A percentile compares a stretch with the other conserved stretches of the same genome.
Evolutionary conservation across 331 rosid genomes (phyloP).

Genomic region (Quercus phellos): DNA sequence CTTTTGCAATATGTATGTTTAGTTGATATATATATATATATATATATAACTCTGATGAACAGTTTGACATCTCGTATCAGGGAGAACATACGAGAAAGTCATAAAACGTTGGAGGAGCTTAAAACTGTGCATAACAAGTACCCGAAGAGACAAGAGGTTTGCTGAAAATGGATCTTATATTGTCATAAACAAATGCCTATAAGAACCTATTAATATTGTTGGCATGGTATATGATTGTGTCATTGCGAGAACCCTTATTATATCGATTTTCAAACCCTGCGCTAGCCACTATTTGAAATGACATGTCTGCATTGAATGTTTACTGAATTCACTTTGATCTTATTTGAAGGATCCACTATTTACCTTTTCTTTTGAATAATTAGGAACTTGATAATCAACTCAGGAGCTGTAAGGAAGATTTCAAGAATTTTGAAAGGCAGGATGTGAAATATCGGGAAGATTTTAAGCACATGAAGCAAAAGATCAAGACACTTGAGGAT

Average conservation of each 20-base stretch:
- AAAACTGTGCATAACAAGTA: conserved; percentile 62
- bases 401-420: conserved; percentile 78
- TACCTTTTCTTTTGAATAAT: conserved; percentile 11
- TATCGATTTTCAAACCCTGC: not conserved
- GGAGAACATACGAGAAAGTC: conserved; percentile 67
- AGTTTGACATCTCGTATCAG: conserved; percentile 34
- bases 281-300: not conserved
- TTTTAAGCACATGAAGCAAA: conserved; percentile 71
- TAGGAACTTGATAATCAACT: conserved; percentile 78
- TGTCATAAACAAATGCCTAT: conserved; percentile 1
- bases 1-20: not conserved
- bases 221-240: not conserved
- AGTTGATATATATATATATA: not conserved
- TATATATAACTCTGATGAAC: not conserved
- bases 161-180: conserved; percentile 18
- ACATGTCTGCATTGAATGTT: not conserved
- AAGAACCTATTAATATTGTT: not conserved
- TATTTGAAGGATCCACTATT: conserved; percentile 3
- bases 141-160: conserved; percentile 73
- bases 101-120: conserved; percentile 63
- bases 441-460: conserved; percentile 90
- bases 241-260: not conserved
- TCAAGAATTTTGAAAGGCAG: conserved; percentile 91
- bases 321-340: not conserved
- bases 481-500: conserved; percentile 80